Evolutionary conservation across 495 filamentous ascomycete genomes (phyloP).

Genomic region (Xylaria castorea): DNA sequence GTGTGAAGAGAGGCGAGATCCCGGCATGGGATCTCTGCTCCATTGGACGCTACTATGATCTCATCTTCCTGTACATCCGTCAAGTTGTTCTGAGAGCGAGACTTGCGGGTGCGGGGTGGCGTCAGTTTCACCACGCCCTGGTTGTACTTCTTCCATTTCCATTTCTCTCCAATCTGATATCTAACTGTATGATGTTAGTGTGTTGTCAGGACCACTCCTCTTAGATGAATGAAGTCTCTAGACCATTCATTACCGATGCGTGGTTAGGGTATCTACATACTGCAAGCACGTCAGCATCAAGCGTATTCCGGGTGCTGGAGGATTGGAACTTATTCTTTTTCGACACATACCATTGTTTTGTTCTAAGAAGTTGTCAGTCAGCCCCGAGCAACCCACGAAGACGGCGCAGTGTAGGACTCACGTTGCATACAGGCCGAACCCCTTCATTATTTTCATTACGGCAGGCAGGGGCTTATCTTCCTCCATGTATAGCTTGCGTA

Average conservation of each 20-base stretch:
- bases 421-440: neutral
- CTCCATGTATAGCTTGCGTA: neutral
- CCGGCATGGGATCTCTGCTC: neutral
- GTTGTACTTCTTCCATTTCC: constrained; percentile 20
- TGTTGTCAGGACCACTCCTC: neutral
- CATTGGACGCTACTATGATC: neutral
- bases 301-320: neutral
- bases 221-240: neutral
- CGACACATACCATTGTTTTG: constrained; percentile 24
- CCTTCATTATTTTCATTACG: constrained; percentile 3
- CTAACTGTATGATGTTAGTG: neutral
- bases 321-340: neutral
- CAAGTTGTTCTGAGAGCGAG: neutral
- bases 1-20: neutral
- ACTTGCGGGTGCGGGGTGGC: neutral
- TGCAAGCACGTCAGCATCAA: neutral
- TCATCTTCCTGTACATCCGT: neutral
- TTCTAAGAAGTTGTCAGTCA: neutral
- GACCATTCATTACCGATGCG: neutral
- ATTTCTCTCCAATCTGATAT: constrained; percentile 13
- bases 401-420: constrained; percentile 1
- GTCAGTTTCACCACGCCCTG: neutral
- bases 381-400: neutral
- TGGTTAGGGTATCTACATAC: neutral
- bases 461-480: neutral